phyloP scores from a whole-genome alignment of 768 basidiomycete genomes.

The Pholiota microspora region DNA sequence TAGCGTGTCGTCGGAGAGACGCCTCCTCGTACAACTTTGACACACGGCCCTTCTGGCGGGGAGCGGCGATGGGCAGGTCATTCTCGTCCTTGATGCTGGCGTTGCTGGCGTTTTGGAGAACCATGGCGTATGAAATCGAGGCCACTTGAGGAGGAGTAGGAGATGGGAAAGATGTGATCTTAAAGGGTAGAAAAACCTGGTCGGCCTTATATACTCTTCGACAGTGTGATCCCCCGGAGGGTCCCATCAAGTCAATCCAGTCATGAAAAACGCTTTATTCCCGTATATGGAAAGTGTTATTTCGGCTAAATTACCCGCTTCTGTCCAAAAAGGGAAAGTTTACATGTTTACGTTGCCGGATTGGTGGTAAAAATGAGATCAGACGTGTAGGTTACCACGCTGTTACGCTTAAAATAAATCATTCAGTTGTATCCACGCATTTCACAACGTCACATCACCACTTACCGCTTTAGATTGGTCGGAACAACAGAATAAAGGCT shows the following conservation, averaged over 20 bases:
- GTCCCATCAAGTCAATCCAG: neutral
- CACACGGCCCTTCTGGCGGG: constrained; percentile 15
- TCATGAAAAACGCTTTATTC: neutral
- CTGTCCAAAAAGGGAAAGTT: neutral
- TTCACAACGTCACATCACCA: neutral
- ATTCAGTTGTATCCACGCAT: too few relatives aligned
- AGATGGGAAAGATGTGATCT: neutral
- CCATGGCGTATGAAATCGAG: neutral
- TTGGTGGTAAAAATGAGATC: neutral
- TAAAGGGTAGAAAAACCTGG: too few relatives aligned
- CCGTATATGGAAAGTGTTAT: neutral
- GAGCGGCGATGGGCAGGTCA: constrained; percentile 7
- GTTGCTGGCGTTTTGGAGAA: neutral
- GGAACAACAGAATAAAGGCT: neutral
- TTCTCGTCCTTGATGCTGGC: neutral
- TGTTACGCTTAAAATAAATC: too few relatives aligned
- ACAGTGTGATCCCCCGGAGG: neutral
- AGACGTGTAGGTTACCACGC: too few relatives aligned
- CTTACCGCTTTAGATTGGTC: neutral
- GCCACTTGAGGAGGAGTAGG: neutral
- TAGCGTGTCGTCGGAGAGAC: constrained; percentile 39
- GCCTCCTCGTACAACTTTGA: constrained; percentile 24
- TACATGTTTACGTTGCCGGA: neutral
- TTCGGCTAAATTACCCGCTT: neutral
- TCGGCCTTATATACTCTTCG: neutral